phyloP scores from a whole-genome alignment of 2,329 filamentous ascomycete genomes.

The Fusarium sp. region DNA sequence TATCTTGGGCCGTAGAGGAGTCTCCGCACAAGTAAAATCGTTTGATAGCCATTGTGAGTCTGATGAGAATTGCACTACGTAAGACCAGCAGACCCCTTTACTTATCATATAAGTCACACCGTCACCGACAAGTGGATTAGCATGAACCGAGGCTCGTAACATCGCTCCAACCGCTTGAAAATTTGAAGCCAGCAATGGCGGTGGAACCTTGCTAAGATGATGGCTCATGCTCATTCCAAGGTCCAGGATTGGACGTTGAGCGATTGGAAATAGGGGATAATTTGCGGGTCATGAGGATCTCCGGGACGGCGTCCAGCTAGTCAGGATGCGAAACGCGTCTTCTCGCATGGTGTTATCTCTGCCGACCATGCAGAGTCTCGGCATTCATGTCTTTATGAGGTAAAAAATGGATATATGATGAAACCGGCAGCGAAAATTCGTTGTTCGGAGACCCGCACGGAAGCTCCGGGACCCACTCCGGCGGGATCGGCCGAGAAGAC shows the following conservation, averaged over 20 bases:
- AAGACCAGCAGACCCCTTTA: slow-evolving; percentile 20
- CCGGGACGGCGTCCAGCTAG: background rate
- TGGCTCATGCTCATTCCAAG: background rate
- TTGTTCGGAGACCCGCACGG: slow-evolving; percentile 20
- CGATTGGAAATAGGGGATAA: background rate
- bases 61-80: background rate
- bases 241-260: background rate
- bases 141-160: slow-evolving; percentile 6
- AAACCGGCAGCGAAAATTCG: slow-evolving; percentile 6
- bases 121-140: background rate
- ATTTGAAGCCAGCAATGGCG: background rate
- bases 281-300: background rate
- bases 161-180: background rate
- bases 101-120: slow-evolving; percentile 4
- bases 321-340: background rate
- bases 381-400: slow-evolving; percentile 8
- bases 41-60: slow-evolving; percentile 50
- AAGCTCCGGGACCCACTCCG: slow-evolving; percentile 30
- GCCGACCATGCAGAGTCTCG: background rate
- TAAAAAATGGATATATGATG: slow-evolving; percentile 2
- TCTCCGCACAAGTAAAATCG: slow-evolving; percentile 57
- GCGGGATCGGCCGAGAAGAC: slow-evolving; percentile 35
- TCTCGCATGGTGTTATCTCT: background rate
- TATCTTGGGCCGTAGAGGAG: slow-evolving; percentile 49
- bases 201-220: background rate